phyloP scores from a whole-genome alignment of 805 yeast species.

The Sungouiozyma ichnusensis region DNA sequence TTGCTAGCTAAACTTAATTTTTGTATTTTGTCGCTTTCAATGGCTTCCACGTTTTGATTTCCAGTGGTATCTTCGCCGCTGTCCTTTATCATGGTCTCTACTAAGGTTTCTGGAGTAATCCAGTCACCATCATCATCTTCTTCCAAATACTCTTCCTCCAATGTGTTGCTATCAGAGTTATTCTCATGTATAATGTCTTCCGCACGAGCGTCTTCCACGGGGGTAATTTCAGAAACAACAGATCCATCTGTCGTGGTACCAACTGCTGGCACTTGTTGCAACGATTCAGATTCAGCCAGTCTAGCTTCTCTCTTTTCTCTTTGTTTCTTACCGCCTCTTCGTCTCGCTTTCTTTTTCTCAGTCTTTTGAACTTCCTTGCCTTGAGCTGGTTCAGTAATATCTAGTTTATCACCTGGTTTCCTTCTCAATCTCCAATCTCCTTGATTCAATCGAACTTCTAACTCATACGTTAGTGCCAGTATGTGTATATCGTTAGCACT shows the following conservation, averaged over 20 bases:
- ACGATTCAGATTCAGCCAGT: no score
- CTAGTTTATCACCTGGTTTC: constrained; percentile 52
- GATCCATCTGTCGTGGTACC: constrained; percentile 1
- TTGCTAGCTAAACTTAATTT: constrained; percentile 29
- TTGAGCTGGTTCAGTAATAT: constrained; percentile 6
- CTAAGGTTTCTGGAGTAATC: constrained; percentile 84
- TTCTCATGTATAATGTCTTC: constrained; percentile 1
- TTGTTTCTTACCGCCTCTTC: constrained; percentile 60
- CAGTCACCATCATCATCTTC: constrained; percentile 80
- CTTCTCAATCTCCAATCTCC: constrained; percentile 66
- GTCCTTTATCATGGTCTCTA: constrained; percentile 60
- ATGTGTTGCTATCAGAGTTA: constrained; percentile 8
- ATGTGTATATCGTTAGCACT: constrained; percentile 89
- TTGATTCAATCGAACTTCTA: constrained; percentile 59
- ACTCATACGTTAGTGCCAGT: constrained; percentile 81
- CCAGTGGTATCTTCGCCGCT: constrained; percentile 44
- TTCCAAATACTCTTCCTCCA: constrained; percentile 30
- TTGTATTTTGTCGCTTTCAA: constrained; percentile 18
- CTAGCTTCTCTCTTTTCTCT: constrained; percentile 45
- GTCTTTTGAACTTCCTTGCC: constrained; percentile 2
- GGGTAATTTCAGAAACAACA: no score
- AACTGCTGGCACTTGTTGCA: no score
- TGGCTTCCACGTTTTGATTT: constrained; percentile 29
- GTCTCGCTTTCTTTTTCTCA: constrained; percentile 33
- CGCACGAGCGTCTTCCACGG: constrained; percentile 1